Conservation (phyloP, 139 green algal species). For the Trebouxia sp. region DNA sequence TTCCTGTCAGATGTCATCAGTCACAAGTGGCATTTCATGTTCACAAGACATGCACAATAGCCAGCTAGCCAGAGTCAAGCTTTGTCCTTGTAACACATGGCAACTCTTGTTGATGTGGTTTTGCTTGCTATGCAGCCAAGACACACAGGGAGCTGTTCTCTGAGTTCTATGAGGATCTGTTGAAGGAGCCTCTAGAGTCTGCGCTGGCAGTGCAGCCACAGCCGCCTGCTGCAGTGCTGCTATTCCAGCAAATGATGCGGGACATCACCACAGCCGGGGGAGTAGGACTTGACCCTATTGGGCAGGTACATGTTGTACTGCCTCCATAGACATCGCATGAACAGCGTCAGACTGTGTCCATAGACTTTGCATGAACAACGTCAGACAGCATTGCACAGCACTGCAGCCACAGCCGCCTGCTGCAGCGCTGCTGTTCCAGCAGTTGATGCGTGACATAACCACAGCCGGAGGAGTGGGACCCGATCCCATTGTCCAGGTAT, state of each 20-base stretch:
- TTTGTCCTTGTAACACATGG: neutral
- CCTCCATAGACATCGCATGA: neutral
- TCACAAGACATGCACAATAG: no score
- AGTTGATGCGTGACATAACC: slow-evolving; percentile 83
- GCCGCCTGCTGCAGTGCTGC: slow-evolving; percentile 51
- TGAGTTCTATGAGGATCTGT: slow-evolving; percentile 78
- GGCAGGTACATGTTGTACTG: slow-evolving; percentile 30
- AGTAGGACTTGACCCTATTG: slow-evolving; percentile 26
- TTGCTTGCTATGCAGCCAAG: slow-evolving; percentile 32
- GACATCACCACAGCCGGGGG: slow-evolving; percentile 66
- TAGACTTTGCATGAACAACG: neutral
- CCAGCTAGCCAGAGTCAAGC: neutral
- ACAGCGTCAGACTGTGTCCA: neutral
- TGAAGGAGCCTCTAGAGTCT: slow-evolving; percentile 61
- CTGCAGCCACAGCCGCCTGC: slow-evolving; percentile 49
- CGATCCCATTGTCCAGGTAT: slow-evolving; percentile 44
- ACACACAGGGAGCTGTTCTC: slow-evolving; percentile 88
- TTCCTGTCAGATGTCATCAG: no score
- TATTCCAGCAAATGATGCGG: slow-evolving; percentile 81
- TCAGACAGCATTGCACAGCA: slow-evolving; percentile 8
- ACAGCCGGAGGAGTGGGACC: slow-evolving; percentile 31
- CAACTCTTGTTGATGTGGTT: neutral
- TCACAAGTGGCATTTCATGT: no score
- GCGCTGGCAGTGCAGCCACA: slow-evolving; percentile 55
- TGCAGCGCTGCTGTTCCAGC: slow-evolving; percentile 62